phyloP scores from a whole-genome alignment of 2,329 filamentous ascomycete genomes.

The Dactylellina leptospora region DNA sequence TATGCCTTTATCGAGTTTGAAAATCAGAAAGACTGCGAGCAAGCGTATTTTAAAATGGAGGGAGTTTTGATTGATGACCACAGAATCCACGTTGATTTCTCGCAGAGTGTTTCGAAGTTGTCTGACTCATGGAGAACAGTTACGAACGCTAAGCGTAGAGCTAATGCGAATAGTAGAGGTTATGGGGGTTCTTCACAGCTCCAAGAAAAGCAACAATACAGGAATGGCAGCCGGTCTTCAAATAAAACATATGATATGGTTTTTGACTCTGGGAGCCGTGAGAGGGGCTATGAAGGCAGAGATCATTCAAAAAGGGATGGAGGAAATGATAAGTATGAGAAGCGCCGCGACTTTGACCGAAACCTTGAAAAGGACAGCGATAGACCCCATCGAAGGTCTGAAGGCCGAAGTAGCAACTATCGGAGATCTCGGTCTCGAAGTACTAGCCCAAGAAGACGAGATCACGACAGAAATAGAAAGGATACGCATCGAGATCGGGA shows the following conservation, averaged over 20 bases:
- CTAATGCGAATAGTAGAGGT: constrained; percentile 71
- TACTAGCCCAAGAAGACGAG: constrained; percentile 27
- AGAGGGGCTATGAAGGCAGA: constrained; percentile 62
- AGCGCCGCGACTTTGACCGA: constrained; percentile 60
- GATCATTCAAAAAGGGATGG: constrained; percentile 56
- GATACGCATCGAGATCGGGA: constrained; percentile 41
- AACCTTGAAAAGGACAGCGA: constrained; percentile 59
- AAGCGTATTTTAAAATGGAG: constrained; percentile 99
- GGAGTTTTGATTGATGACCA: constrained; percentile 95
- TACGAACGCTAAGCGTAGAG: constrained; percentile 79
- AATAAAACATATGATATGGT: constrained; percentile 75
- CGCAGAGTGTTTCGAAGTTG: constrained; percentile 86
- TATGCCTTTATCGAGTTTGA: constrained; percentile 98
- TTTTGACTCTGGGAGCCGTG: constrained; percentile 77
- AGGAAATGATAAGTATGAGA: constrained; percentile 60
- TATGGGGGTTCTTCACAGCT: constrained; percentile 90
- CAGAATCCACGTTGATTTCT: constrained; percentile 98
- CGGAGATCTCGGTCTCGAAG: constrained; percentile 37
- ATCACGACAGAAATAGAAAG: constrained; percentile 25
- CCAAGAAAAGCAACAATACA: constrained; percentile 90
- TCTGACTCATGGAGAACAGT: constrained; percentile 88
- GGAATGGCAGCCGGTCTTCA: constrained; percentile 65
- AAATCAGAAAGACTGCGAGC: constrained; percentile 89
- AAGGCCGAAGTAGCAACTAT: constrained; percentile 1
- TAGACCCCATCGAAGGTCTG: neutral